Percentiles rank a stretch among this genome's conserved stretches.
These are phyloP conservation scores for Castanospermum australe DNA, from an alignment of 306 rosid species.

Conservation along the genomic window DNA sequence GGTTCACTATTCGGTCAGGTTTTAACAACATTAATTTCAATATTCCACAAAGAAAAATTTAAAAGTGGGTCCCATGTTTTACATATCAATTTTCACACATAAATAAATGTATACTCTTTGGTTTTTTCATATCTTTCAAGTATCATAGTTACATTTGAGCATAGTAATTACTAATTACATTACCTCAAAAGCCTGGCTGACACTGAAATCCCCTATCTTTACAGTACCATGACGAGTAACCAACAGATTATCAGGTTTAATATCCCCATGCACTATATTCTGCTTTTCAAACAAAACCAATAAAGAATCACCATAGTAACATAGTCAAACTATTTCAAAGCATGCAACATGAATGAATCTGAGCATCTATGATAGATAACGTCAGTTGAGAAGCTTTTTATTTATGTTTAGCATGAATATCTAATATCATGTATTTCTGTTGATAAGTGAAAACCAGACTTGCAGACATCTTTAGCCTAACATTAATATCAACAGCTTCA, in stretches of 20 bases:
- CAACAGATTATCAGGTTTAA: conserved; percentile 95
- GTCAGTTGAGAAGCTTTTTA: neutral
- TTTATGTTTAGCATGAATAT: neutral
- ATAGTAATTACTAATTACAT: conserved; percentile 28
- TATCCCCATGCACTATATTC: conserved; percentile 95
- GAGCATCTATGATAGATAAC: neutral
- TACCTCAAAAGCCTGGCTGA: conserved; percentile 99
- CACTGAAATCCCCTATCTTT: conserved; percentile 98
- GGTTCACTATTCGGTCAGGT: too few relatives aligned
- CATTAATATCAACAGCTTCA: neutral
- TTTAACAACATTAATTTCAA: too few relatives aligned
- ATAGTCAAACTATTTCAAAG: conserved; percentile 4
- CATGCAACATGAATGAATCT: conserved; percentile 7
- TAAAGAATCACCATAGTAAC: neutral
- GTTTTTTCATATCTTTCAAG: conserved; percentile 12
- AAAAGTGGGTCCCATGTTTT: neutral
- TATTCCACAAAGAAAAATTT: neutral
- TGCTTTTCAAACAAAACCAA: conserved; percentile 46
- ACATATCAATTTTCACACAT: neutral
- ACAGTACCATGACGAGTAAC: conserved; percentile 71
- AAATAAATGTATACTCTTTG: neutral
- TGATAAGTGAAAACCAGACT: neutral
- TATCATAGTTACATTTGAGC: conserved; percentile 14
- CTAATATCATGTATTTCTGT: neutral
- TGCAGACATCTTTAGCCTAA: neutral